phyloP scores from a whole-genome alignment of 2,329 filamentous ascomycete genomes.

The Periconia digitata region DNA sequence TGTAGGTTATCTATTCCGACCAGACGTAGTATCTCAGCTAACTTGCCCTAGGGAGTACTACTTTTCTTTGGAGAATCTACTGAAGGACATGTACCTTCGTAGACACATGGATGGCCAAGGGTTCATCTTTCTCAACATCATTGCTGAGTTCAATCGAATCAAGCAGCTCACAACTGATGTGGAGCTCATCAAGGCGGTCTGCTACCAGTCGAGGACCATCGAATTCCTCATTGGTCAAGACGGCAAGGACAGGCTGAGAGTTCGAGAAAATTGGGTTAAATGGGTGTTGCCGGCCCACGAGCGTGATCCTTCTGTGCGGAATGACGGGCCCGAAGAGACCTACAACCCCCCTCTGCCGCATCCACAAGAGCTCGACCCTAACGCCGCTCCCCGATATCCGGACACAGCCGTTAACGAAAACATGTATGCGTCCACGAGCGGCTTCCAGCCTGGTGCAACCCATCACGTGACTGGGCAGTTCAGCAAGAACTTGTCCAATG shows the following conservation, averaged over 20 bases:
- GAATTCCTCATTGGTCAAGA: constrained; percentile 77
- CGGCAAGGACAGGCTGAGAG: constrained; percentile 75
- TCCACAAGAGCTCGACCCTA: constrained; percentile 37
- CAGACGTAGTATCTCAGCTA: constrained; percentile 18
- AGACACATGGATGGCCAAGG: constrained; percentile 94
- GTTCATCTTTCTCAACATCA: constrained; percentile 78
- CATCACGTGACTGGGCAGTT: constrained; percentile 14
- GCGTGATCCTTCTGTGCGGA: constrained; percentile 72
- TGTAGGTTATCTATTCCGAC: constrained; percentile 44
- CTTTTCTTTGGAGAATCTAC: constrained; percentile 92
- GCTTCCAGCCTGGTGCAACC: constrained; percentile 21
- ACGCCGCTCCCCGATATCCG: constrained; percentile 31
- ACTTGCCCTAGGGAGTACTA: constrained; percentile 77
- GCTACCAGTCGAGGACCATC: constrained; percentile 69
- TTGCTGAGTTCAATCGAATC: constrained; percentile 85
- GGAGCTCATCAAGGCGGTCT: constrained; percentile 73
- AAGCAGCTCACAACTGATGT: constrained; percentile 71
- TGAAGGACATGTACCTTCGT: constrained; percentile 88
- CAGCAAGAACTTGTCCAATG: constrained; percentile 23
- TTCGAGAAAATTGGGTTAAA: constrained; percentile 73
- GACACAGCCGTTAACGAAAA: constrained; percentile 27
- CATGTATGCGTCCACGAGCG: constrained; percentile 30
- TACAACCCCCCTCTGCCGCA: constrained; percentile 45
- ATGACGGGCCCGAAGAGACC: constrained; percentile 63
- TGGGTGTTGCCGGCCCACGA: constrained; percentile 75